Base-by-base conservation (phyloP, 2,329 filamentous ascomycete species). In the Dothistroma pini region DNA sequence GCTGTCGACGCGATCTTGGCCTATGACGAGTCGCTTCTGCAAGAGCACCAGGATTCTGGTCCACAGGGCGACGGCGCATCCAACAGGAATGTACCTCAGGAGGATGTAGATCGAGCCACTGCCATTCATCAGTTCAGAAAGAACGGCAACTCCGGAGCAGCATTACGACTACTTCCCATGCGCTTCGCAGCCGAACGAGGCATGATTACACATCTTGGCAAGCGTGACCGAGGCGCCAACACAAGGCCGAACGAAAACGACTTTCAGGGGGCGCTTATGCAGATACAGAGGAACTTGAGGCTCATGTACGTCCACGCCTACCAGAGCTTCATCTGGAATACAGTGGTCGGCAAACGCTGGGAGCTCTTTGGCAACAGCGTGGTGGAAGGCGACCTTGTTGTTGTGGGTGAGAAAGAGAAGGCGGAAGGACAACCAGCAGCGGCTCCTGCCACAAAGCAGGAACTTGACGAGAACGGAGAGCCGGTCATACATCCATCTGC, bases 241-340 rank as follows among this genome's bases (percentile, higher is more conserved):
- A 78, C 81, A 60, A 76, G 79, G 44, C 71, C 75, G 56, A 80
- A 81, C 22, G 77, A 77, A 44, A 83, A 82, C 49, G 93, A 99
- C 76, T 95, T 86, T 73, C 83, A 90, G 62, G 93, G 93, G 25
- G 91, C 95, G 0, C 77, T 99, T 56, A 84, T 89, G 71, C 83
- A 84, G 57, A 93, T 99, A 64, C 89, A 89, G 25, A 84, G 93
- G 19, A 91, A 90, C 54, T 81, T 97, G 69, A 86, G 92, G 49
- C 85, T 91, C 61, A 97, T 99, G 89, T 99, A 97, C 73, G 88
- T 96, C 16, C 95, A 99, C 75, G 93, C 95, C 5, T 97, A 97
- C 76, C 95, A 99, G 75, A 96, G 90, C 6, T 84, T 92, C 41
- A 87, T 99, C 9, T 99, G 93, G 93, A 99, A 99, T 77, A 85